Base-by-base conservation (phyloP, 2,329 filamentous ascomycete species). In the Lachnellula cervina region DNA sequence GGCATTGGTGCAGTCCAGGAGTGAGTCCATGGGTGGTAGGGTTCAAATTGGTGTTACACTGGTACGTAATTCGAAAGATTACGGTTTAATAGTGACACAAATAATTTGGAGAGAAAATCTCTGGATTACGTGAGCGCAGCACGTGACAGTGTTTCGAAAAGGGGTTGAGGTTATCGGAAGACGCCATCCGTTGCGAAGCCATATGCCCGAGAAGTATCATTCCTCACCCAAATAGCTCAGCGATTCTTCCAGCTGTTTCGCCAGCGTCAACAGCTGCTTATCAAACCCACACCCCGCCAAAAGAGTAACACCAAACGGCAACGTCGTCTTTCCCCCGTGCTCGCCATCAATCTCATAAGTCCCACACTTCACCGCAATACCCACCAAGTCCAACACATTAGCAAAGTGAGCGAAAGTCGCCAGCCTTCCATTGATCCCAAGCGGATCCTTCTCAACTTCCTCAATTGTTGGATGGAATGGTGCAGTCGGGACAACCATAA, bases 321-420 rank as follows among this genome's bases (percentile, higher is more conserved):
- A 59, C 42, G 48, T 61, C 0, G 53, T 60, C 14, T 59, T 63
- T 46, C 57, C 47, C 34, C 14, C 54, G 40, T 56, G 50, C 14
- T 54, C 32, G 32, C 51, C 52, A 11, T 56, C 54, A 42, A 45
- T 55, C 25, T 60, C 54, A 51, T 67, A 69, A 1, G 53, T 60
- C 21, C 64, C 64, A 49, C 61, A 65, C 9, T 64, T 59, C 9
- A 68, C 32, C 42, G 71, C 71, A 37, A 78, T 59, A 7, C 70
- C 76, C 55, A 74, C 76, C 32, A 82, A 66, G 67, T 83, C 80
- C 28, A 82, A 67, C 19, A 82, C 76, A 63, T 83, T 83, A 2
- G 71, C 80, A 63, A 76, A 81, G 61, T 81, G 79, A 1, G 78
- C 77, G 62, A 80, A 82, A 40, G 69, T 38, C 9, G 77, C 77